phyloP scores from a whole-genome alignment of 371 early-diverging fungal genomes.

The Nosema muscidifuracis region DNA sequence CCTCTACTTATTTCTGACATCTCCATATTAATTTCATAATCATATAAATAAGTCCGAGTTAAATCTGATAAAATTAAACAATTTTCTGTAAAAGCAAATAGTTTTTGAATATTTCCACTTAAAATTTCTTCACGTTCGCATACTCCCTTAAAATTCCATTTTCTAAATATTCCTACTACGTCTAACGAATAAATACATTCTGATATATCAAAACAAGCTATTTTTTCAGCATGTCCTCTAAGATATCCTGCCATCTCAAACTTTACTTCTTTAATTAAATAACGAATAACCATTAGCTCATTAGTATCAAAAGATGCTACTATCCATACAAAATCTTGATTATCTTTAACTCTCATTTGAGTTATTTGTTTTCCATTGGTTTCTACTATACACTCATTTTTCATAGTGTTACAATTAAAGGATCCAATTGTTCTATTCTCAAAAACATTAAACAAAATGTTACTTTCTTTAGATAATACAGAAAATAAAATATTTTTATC shows the following conservation, averaged over 20 bases:
- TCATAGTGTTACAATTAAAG: constrained; percentile 31
- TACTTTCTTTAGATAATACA: constrained; percentile 18
- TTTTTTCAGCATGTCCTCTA: constrained; percentile 16
- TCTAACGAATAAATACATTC: constrained; percentile 41
- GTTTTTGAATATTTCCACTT: constrained; percentile 13
- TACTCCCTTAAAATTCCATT: constrained; percentile 34
- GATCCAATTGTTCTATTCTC: constrained; percentile 12
- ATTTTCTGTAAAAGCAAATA: constrained; percentile 26
- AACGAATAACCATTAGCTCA: constrained; percentile 32
- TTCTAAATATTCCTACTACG: constrained; percentile 14
- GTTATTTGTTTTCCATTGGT: constrained; percentile 27
- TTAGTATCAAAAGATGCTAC: constrained; percentile 15
- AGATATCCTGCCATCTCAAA: constrained; percentile 6
- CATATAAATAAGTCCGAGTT: constrained; percentile 32
- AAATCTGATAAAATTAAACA: constrained; percentile 30
- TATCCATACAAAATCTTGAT: background rate
- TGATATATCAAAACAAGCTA: constrained; percentile 28
- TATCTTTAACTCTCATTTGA: constrained; percentile 28
- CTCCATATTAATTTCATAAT: constrained; percentile 29
- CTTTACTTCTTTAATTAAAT: constrained; percentile 6
- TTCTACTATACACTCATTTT: constrained; percentile 29
- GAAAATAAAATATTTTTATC: constrained; percentile 13
- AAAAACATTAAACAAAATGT: constrained; percentile 26
- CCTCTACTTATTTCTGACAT: constrained; percentile 40
- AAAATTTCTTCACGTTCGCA: constrained; percentile 15